Evolutionary conservation across 495 filamentous ascomycete genomes (phyloP), one percentile per base, ranked within the genome.

Genomic region (Penicillium cinerascens): DNA sequence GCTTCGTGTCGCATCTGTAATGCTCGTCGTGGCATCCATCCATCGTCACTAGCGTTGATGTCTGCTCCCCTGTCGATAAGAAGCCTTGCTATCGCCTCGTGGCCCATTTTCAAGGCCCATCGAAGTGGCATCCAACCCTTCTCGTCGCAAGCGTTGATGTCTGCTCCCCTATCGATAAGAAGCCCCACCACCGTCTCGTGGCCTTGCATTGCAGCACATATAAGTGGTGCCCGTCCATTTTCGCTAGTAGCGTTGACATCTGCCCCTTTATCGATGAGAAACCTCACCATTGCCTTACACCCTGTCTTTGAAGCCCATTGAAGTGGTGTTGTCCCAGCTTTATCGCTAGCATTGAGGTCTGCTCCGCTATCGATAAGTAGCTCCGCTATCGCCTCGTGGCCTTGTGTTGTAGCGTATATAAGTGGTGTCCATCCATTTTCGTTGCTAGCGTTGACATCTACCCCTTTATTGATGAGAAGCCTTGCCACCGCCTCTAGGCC

Each of bases 201-300:
- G 25, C 25, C 25, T 26, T 26, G 25, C 25, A 26, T 26, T 26
- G 25, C 25, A 26, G 25, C 25, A 7, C 25, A 26, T 26, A 26
- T 26, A 26, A 26, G 25, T 26, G 25, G 25, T 26, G 25, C 7
- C 25, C 25, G 7, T 26, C 25, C 25, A 26, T 26, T 26, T 26
- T 26, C 25, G 25, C 7, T 26, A 4, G 4, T 26, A 26, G 25
- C 25, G 25, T 26, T 45, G 26, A 45, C 26, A 23, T 25, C 13
- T 15, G 49, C 49, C 27, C 50, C 35, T 1, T 21, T 5, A n/a
- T 41, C 33, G 20, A 52, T 37, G 25, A 52, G 42, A 52, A 39
- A 35, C 23, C 17, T 33, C 0, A 22, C 42, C 11, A 53, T 2
- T 2, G 20, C 43, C 16, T 47, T 18, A 17, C 22, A n/a, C 17